Evolutionary conservation across 1,284 basidiomycete species (phyloP).

Genomic region (Heliocybe sulcata): DNA sequence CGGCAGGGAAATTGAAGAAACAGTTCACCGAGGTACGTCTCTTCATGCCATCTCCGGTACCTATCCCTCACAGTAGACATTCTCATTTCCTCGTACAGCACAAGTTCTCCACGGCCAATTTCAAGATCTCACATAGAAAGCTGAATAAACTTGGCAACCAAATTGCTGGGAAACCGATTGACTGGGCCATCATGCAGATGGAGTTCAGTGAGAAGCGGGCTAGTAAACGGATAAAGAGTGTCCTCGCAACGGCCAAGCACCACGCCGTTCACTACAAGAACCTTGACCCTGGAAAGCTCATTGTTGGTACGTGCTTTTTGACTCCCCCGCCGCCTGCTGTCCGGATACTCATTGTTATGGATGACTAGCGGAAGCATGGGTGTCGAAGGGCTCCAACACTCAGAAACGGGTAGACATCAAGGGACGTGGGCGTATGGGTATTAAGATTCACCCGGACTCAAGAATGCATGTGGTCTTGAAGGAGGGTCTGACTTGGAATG

Average conservation of each 20-base stretch:
- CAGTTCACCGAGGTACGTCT: constrained; percentile 23
- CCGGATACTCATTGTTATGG: constrained; percentile 5
- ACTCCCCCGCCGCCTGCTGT: neutral
- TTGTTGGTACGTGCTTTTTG: constrained; percentile 62
- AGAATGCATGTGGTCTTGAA: constrained; percentile 75
- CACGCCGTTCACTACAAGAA: constrained; percentile 80
- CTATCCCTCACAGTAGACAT: too few species aligned
- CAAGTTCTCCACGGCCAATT: constrained; percentile 85
- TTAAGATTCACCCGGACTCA: constrained; percentile 74
- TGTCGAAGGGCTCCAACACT: constrained; percentile 74
- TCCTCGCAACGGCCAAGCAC: constrained; percentile 82
- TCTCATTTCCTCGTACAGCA: constrained; percentile 42
- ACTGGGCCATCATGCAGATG: constrained; percentile 95
- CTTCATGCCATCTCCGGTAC: neutral
- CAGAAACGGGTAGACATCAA: constrained; percentile 75
- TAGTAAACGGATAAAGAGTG: constrained; percentile 80
- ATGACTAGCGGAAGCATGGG: constrained; percentile 81
- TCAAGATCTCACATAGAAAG: constrained; percentile 93
- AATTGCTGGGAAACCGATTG: constrained; percentile 84
- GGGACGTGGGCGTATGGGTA: constrained; percentile 79
- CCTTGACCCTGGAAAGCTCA: constrained; percentile 64
- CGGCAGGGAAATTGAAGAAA: constrained; percentile 17
- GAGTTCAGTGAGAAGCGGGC: constrained; percentile 91
- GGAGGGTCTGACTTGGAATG: constrained; percentile 76
- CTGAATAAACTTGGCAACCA: constrained; percentile 84